A percentile compares a stretch with the other conserved stretches of the same genome.
Evolutionary conservation across 345 rosid genomes (phyloP).

Genomic region (Populus alba): DNA sequence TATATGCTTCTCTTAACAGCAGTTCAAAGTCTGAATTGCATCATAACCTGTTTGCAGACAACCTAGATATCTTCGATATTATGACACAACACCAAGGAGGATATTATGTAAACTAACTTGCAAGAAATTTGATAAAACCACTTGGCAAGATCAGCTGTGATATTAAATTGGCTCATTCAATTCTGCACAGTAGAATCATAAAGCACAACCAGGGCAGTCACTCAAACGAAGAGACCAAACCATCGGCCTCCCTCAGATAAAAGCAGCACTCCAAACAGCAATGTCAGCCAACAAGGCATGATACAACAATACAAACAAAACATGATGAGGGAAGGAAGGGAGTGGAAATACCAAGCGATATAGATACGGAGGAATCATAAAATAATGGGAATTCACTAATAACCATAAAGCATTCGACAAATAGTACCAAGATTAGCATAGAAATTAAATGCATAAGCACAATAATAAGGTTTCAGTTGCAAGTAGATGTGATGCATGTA

Average conservation of each 20-base stretch:
- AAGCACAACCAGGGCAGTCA: not conserved
- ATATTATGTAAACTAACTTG: not conserved
- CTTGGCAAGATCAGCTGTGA: not conserved
- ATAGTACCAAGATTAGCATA: not conserved
- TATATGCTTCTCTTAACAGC: not conserved
- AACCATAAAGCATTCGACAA: not conserved
- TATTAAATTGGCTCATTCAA: slow-evolving; percentile 5
- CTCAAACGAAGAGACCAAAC: not conserved
- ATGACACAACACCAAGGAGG: not conserved
- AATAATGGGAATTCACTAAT: not conserved
- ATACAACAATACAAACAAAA: not conserved
- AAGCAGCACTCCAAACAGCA: not conserved
- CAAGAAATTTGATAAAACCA: not conserved
- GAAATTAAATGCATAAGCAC: not conserved
- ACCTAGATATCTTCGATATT: not conserved
- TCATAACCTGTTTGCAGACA: not conserved
- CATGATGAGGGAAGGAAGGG: not conserved
- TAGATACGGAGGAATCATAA: not conserved
- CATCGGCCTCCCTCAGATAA: not conserved
- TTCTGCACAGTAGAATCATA: not conserved
- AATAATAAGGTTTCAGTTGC: not conserved
- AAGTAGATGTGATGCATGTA: slow-evolving; percentile 8
- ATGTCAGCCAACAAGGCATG: slow-evolving; percentile 8
- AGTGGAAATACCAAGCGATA: not conserved
- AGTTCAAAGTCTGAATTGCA: not conserved